These are phyloP conservation scores for Sporobolomyces phaffii DNA, from an alignment of 768 basidiomycete genomes.

Conservation along the genomic window DNA sequence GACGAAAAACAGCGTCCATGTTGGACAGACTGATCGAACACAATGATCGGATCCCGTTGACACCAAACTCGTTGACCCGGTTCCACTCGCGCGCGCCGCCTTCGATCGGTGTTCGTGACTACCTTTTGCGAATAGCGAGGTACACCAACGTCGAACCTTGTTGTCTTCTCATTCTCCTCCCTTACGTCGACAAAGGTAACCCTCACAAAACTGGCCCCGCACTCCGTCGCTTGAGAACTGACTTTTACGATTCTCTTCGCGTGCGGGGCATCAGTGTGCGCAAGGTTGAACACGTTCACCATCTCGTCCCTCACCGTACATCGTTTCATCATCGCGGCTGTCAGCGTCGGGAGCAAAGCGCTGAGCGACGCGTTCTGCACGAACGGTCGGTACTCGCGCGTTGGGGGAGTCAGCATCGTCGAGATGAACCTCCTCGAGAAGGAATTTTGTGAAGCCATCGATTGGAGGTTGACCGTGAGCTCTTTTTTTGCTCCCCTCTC, in stretches of 20 bases:
- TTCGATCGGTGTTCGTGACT: conserved; percentile 79
- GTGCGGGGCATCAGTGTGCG: too few relatives aligned
- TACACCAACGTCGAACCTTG: conserved; percentile 93
- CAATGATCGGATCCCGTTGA: conserved; percentile 91
- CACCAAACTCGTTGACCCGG: conserved; percentile 81
- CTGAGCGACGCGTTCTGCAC: conserved; percentile 93
- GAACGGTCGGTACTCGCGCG: conserved; percentile 88
- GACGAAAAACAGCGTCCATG: conserved; percentile 53
- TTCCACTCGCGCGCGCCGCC: conserved; percentile 94
- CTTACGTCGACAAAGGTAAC: conserved; percentile 72
- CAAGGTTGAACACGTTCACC: conserved; percentile 77
- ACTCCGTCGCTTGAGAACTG: too few relatives aligned
- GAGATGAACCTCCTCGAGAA: conserved; percentile 93
- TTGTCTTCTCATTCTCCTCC: conserved; percentile 71
- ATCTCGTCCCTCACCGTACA: conserved; percentile 94
- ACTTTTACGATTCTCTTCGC: too few relatives aligned
- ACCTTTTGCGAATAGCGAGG: conserved; percentile 83
- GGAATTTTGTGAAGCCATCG: conserved; percentile 83
- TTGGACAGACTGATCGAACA: conserved; percentile 85
- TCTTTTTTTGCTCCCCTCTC: conserved; percentile 26
- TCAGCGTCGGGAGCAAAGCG: conserved; percentile 87
- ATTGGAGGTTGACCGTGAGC: conserved; percentile 87
- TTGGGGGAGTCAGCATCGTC: conserved; percentile 83
- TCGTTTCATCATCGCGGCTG: conserved; percentile 90
- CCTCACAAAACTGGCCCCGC: too few relatives aligned